Percentiles rank a stretch among this genome's conserved stretches.
phyloP scores from a whole-genome alignment of 108 stramenopile species.

The Schizochytrium sp. region DNA sequence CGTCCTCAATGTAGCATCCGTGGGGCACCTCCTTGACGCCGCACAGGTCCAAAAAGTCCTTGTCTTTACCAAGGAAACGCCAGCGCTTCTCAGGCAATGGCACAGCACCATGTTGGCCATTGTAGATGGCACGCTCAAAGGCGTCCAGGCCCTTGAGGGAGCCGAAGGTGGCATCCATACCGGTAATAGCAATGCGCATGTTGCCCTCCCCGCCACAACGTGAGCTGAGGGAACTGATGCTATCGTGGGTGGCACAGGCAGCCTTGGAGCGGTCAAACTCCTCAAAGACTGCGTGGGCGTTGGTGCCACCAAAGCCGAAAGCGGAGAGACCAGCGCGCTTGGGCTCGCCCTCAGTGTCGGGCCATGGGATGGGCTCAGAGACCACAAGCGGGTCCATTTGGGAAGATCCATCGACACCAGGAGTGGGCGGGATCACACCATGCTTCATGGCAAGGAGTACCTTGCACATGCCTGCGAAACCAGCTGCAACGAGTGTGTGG shows the following conservation, averaged over 20 bases:
- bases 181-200: conserved; percentile 38
- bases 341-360: conserved; percentile 36
- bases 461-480: conserved; percentile 37
- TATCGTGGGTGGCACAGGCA: conserved; percentile 6
- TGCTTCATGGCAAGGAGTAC: conserved; percentile 47
- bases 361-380: conserved; percentile 21
- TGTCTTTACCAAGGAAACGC: conserved; percentile 30
- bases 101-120: not conserved
- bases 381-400: conserved; percentile 19
- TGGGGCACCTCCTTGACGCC: not conserved
- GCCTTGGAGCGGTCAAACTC: conserved; percentile 14
- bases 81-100: conserved; percentile 21
- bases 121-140: conserved; percentile 43
- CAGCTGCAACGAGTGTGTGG: conserved; percentile 28
- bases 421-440: conserved; percentile 28
- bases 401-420: not conserved
- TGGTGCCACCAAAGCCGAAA: conserved; percentile 40
- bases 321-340: conserved; percentile 45
- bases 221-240: not conserved
- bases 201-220: conserved; percentile 24
- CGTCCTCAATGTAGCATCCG: conserved; percentile 38
- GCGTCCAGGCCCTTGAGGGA: conserved; percentile 40
- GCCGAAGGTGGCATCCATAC: conserved; percentile 44
- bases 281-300: conserved; percentile 43
- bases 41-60: conserved; percentile 1